These are phyloP conservation scores for Acacia pycnantha DNA, from an alignment of 331 rosid genomes.

Conservation along the genomic window DNA sequence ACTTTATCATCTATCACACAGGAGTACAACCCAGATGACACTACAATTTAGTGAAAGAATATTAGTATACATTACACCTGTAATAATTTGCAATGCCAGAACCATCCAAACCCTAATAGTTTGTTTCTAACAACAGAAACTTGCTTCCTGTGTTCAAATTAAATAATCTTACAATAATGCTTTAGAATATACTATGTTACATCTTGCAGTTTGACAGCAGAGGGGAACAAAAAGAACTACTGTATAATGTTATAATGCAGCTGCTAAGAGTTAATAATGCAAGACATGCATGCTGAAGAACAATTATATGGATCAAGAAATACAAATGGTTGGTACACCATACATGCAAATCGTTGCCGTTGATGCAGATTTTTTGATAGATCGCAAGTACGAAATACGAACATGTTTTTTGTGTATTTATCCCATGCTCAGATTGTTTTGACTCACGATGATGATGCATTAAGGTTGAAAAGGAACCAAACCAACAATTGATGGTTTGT, in stretches of 20 bases:
- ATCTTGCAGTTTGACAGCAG: background rate
- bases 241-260: background rate
- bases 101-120: background rate
- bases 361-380: background rate
- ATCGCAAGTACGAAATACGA: background rate
- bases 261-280: background rate
- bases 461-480: conserved; percentile 7
- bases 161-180: background rate
- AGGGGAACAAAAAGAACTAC: background rate
- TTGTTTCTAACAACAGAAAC: background rate
- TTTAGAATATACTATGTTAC: background rate
- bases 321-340: background rate
- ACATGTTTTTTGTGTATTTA: background rate
- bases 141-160: background rate
- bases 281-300: background rate
- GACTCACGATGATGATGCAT: background rate
- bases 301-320: background rate
- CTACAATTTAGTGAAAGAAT: background rate
- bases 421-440: background rate
- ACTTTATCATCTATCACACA: background rate
- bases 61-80: background rate
- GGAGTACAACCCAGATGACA: background rate
- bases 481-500: background rate
- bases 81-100: background rate
- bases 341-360: background rate